These are phyloP conservation scores for Stereum hirsutum DNA, from an alignment of 1,284 basidiomycete species.

Conservation along the genomic window DNA sequence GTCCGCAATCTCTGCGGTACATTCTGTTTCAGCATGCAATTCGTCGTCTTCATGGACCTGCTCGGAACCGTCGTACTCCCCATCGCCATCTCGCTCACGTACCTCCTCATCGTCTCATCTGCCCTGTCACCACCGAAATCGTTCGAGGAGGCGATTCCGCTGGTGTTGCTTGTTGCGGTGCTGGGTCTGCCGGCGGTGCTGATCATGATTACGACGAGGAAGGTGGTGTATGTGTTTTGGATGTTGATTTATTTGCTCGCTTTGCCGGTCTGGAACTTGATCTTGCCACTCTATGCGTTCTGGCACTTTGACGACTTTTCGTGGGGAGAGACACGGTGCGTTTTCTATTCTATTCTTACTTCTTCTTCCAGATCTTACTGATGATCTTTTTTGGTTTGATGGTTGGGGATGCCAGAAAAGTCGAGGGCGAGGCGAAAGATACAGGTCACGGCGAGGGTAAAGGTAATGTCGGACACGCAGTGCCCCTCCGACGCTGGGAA, in stretches of 20 bases:
- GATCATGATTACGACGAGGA: constrained; percentile 90
- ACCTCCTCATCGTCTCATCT: constrained; percentile 80
- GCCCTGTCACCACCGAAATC: constrained; percentile 73
- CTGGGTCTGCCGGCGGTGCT: constrained; percentile 90
- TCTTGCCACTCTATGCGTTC: constrained; percentile 91
- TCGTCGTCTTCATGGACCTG: constrained; percentile 98
- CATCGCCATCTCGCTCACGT: constrained; percentile 89
- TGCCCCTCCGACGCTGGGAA: constrained; percentile 95
- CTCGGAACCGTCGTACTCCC: constrained; percentile 94
- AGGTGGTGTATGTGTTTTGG: constrained; percentile 95
- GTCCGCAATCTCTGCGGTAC: constrained; percentile 95
- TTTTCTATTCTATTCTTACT: constrained; percentile 8
- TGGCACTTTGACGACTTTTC: constrained; percentile 99
- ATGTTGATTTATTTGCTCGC: constrained; percentile 94
- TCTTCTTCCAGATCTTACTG: background rate
- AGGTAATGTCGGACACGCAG: constrained; percentile 46
- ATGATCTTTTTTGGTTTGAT: constrained; percentile 13
- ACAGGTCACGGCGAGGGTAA: constrained; percentile 60
- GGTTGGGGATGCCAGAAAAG: too few species aligned
- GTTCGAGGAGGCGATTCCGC: constrained; percentile 92
- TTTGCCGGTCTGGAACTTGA: constrained; percentile 92
- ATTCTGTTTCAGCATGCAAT: constrained; percentile 97
- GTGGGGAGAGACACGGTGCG: constrained; percentile 94
- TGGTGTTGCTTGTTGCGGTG: constrained; percentile 84
- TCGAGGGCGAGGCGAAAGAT: constrained; percentile 79